Evolutionary conservation across 192 early-diverging fungal species (phyloP).

Genomic region (Obelidium mucronatum): DNA sequence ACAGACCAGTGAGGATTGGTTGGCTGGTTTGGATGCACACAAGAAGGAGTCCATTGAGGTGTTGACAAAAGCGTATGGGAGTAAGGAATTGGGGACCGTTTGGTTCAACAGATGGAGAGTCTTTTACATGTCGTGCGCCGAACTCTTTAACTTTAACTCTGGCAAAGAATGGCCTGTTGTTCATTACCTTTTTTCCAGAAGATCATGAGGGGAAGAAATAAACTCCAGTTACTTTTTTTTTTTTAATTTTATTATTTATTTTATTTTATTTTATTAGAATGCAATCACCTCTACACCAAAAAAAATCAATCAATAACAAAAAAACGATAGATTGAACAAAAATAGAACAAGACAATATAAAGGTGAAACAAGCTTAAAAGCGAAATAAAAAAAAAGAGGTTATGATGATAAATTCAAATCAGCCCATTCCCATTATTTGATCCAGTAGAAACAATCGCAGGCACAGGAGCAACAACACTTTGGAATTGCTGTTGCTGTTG

Average conservation of each 20-base stretch:
- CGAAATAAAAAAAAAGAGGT: not conserved
- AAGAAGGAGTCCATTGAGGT: conserved; percentile 47
- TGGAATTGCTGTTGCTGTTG: not conserved
- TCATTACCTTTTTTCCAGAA: conserved; percentile 63
- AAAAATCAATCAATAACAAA: too few species aligned
- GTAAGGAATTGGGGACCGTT: conserved; percentile 39
- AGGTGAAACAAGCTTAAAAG: not conserved
- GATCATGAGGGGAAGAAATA: too few species aligned
- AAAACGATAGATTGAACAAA: too few species aligned
- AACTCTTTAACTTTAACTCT: conserved; percentile 61
- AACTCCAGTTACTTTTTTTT: not conserved
- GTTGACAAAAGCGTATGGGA: conserved; percentile 58
- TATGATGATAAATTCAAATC: not conserved
- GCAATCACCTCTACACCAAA: too few species aligned
- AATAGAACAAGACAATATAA: not conserved
- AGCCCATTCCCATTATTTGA: not conserved
- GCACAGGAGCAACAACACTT: too few species aligned
- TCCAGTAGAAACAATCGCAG: not conserved
- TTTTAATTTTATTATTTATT: not conserved
- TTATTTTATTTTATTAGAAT: not conserved
- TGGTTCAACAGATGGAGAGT: conserved; percentile 73
- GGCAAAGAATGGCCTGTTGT: conserved; percentile 69
- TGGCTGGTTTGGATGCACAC: conserved; percentile 56
- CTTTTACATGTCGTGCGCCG: conserved; percentile 65
- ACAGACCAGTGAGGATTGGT: conserved; percentile 63